phyloP scores from a whole-genome alignment of 306 rosid genomes.

The Bauhinia variegata region DNA sequence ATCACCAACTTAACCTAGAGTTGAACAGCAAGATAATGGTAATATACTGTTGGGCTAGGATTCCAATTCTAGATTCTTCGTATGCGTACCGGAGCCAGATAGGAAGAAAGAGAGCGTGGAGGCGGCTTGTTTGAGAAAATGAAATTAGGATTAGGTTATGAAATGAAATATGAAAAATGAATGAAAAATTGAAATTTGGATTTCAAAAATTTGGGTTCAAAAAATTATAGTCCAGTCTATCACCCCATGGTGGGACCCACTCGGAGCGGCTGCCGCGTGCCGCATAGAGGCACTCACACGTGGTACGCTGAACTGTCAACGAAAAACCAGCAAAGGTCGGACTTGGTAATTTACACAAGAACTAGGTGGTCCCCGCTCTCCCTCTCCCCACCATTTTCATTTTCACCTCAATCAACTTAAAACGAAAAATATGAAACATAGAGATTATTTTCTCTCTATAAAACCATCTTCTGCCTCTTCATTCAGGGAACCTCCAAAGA shows the following conservation, averaged over 20 bases:
- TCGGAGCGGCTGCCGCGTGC: conserved; percentile 77
- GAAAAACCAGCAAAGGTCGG: conserved; percentile 7
- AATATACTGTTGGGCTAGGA: too few relatives aligned
- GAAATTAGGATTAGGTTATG: not conserved
- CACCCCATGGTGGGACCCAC: conserved; percentile 54
- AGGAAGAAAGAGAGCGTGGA: not conserved
- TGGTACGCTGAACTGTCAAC: conserved; percentile 64
- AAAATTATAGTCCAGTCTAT: not conserved
- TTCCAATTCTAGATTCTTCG: too few relatives aligned
- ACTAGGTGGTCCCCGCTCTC: conserved; percentile 38
- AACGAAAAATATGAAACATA: too few relatives aligned
- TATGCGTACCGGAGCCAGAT: conserved; percentile 8
- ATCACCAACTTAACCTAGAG: too few relatives aligned
- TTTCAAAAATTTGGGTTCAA: too few relatives aligned
- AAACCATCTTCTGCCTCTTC: conserved; percentile 33
- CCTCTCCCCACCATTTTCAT: not conserved
- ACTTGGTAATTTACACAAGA: conserved; percentile 24
- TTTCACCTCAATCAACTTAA: not conserved
- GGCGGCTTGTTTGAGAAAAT: not conserved
- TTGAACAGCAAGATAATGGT: too few relatives aligned
- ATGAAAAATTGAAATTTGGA: too few relatives aligned
- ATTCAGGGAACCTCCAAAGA: conserved; percentile 41
- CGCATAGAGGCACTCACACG: conserved; percentile 75
- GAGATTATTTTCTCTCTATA: conserved; percentile 43
- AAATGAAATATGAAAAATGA: too few relatives aligned